A percentile compares a stretch with the other conserved stretches of the same genome.
Conservation (phyloP, 2,329 filamentous ascomycete species). For the Chaetomiaceae sp. region DNA sequence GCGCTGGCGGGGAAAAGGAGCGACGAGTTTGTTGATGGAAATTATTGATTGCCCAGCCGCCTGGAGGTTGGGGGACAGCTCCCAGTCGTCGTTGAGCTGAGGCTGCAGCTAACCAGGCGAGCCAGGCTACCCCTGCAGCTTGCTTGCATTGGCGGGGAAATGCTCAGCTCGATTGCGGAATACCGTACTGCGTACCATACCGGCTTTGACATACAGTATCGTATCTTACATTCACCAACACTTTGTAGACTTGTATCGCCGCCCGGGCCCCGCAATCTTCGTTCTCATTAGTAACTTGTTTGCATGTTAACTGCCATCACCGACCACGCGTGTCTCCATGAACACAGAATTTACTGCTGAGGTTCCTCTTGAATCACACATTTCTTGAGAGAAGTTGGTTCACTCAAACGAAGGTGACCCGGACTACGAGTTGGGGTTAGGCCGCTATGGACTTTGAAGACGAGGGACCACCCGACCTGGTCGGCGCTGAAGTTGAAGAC, state of each 20-base stretch:
- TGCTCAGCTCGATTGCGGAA: too few relatives aligned
- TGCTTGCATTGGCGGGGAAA: too few relatives aligned
- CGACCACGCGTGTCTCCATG: not conserved
- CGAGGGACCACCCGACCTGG: conserved; percentile 60
- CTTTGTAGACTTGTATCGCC: too few relatives aligned
- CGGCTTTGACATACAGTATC: not conserved
- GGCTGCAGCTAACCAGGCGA: not conserved
- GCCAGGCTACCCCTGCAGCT: not conserved
- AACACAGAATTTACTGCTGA: too few relatives aligned
- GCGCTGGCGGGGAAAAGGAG: not conserved
- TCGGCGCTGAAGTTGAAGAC: conserved; percentile 39
- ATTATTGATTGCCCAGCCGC: conserved; percentile 6
- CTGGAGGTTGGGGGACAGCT: not conserved
- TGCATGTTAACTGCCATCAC: not conserved
- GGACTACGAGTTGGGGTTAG: too few relatives aligned
- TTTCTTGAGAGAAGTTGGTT: too few relatives aligned
- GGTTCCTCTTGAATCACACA: too few relatives aligned
- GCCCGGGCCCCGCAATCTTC: not conserved
- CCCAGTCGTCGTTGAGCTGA: not conserved
- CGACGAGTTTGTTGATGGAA: not conserved
- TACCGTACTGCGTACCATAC: not conserved
- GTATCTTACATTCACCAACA: not conserved
- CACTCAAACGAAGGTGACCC: too few relatives aligned
- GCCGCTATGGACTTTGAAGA: conserved; percentile 56
- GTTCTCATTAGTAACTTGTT: too few relatives aligned